A percentile compares a stretch with the other conserved stretches of the same genome.
phyloP scores from a whole-genome alignment of 192 early-diverging fungal species.

The Mortierella hygrophila region DNA sequence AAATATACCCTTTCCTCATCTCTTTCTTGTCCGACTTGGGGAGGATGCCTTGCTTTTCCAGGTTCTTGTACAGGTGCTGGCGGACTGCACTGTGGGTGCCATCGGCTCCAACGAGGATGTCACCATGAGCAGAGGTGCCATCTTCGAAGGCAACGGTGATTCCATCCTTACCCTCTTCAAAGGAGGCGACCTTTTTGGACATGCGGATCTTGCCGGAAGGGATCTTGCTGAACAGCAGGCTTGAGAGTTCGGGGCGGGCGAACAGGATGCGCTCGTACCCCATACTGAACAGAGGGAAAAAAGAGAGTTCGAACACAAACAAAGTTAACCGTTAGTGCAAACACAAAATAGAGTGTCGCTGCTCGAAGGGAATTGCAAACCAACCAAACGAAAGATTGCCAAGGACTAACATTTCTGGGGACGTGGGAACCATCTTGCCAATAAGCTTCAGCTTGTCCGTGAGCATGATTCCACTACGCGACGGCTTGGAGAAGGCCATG shows the following conservation, averaged over 20 bases:
- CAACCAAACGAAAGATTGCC: not conserved
- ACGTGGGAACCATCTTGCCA: too few species aligned
- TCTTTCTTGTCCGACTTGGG: constrained; percentile 2
- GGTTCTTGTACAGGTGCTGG: not conserved
- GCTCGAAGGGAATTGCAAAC: not conserved
- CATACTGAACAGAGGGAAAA: not conserved
- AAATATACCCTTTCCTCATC: constrained; percentile 10
- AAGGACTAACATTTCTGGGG: not conserved
- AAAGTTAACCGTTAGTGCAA: not conserved
- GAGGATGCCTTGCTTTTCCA: not conserved
- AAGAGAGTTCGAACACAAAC: not conserved
- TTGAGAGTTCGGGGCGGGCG: constrained; percentile 14
- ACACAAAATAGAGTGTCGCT: too few species aligned
- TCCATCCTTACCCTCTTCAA: not conserved
- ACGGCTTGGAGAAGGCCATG: too few species aligned
- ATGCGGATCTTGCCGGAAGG: constrained; percentile 18
- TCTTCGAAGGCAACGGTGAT: constrained; percentile 11
- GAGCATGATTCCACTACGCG: too few species aligned
- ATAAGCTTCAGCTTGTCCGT: too few species aligned
- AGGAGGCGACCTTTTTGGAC: constrained; percentile 15
- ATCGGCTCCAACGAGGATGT: constrained; percentile 33
- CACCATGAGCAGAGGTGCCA: constrained; percentile 1
- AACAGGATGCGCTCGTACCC: constrained; percentile 1
- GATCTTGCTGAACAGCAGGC: constrained; percentile 6
- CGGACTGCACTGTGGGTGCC: constrained; percentile 18